These are phyloP conservation scores for Aspergillus cavernicola DNA, from an alignment of 495 filamentous ascomycete species.

Conservation along the genomic window DNA sequence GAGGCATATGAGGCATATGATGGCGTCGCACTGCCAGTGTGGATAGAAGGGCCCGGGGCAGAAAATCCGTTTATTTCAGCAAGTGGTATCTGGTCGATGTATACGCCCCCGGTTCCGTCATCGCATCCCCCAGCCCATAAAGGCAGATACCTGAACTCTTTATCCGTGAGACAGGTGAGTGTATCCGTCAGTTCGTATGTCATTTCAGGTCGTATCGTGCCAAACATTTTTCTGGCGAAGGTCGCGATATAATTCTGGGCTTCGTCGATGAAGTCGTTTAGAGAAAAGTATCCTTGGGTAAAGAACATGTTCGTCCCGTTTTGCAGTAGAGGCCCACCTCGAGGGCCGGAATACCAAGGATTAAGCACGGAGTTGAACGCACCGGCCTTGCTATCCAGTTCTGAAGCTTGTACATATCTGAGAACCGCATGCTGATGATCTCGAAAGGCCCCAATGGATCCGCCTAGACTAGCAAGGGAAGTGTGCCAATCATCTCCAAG, in stretches of 20 bases:
- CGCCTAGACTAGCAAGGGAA: constrained; percentile 8
- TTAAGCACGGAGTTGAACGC: background rate
- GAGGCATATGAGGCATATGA: constrained; percentile 21
- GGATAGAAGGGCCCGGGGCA: constrained; percentile 39
- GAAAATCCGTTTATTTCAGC: constrained; percentile 40
- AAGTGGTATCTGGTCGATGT: constrained; percentile 36
- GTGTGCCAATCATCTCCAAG: background rate
- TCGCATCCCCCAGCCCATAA: constrained; percentile 55
- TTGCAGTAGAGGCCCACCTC: background rate
- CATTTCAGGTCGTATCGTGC: constrained; percentile 9
- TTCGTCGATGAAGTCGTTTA: constrained; percentile 7
- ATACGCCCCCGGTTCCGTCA: constrained; percentile 53
- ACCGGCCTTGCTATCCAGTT: background rate
- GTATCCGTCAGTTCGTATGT: constrained; percentile 32
- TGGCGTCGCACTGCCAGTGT: constrained; percentile 32
- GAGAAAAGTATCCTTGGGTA: background rate
- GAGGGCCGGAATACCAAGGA: too few relatives aligned
- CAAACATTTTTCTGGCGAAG: constrained; percentile 20
- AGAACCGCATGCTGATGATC: constrained; percentile 2
- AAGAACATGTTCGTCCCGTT: background rate
- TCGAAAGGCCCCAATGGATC: constrained; percentile 2
- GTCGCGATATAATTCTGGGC: constrained; percentile 15
- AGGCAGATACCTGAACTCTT: constrained; percentile 51
- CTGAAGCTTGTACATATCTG: background rate
- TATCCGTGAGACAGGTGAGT: constrained; percentile 44